Percentiles rank a stretch among this genome's conserved stretches.
phyloP scores from a whole-genome alignment of 2,329 filamentous ascomycete species.

The Chrysoporthe austroafricana region DNA sequence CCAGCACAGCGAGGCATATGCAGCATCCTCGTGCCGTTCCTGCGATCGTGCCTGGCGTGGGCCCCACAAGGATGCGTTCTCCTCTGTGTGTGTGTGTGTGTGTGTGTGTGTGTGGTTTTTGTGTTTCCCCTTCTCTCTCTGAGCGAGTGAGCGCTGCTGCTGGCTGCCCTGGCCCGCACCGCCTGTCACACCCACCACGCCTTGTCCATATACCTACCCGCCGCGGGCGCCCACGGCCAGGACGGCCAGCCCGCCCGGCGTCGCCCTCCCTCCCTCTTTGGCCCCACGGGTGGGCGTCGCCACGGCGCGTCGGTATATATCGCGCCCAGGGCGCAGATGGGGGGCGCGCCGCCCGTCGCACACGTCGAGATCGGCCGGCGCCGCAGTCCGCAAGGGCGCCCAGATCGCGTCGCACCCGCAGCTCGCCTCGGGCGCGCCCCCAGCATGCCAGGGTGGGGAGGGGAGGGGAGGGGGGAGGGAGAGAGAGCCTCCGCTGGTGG shows the following conservation, averaged over 20 bases:
- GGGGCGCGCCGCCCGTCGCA: conserved; percentile 10
- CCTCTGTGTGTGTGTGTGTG: background rate
- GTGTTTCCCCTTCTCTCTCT: too few relatives aligned
- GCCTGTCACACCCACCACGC: too few relatives aligned
- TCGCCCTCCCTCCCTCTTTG: background rate
- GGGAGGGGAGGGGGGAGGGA: too few relatives aligned
- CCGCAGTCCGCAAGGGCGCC: conserved; percentile 18
- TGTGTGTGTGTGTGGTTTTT: too few relatives aligned
- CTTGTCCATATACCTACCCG: too few relatives aligned
- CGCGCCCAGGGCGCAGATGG: background rate
- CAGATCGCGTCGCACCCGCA: conserved; percentile 25
- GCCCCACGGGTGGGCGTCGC: background rate
- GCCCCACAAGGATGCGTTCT: conserved; percentile 15
- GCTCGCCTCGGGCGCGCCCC: background rate
- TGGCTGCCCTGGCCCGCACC: too few relatives aligned
- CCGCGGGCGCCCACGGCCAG: too few relatives aligned
- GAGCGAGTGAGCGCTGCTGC: background rate
- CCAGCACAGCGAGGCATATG: conserved; percentile 3
- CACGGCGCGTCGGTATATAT: conserved; percentile 8
- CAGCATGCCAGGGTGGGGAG: too few relatives aligned
- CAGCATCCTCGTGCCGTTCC: conserved; percentile 1
- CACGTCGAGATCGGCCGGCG: conserved; percentile 24
- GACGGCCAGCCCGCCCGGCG: too few relatives aligned
- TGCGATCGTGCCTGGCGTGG: conserved; percentile 15
- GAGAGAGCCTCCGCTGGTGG: background rate